Evolutionary conservation across 163 green algal genomes (phyloP).

Genomic region (Dunaliella salina): DNA sequence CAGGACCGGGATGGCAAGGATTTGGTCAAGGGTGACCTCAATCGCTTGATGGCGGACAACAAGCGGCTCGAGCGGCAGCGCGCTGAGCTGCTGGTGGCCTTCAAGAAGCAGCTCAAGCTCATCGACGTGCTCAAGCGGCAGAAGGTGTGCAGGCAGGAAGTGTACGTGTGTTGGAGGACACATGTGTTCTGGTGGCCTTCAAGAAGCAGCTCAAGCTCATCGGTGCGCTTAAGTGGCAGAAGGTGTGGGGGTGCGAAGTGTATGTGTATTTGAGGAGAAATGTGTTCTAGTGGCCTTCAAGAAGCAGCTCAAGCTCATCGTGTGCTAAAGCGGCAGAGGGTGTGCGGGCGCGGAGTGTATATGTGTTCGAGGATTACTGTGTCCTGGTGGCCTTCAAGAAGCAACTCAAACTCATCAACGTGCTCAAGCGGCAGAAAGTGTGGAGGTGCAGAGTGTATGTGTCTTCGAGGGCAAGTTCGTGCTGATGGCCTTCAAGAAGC

Average conservation of each 20-base stretch:
- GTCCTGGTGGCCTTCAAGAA: conserved; percentile 78
- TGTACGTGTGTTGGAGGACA: too few relatives aligned
- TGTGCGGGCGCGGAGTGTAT: too few relatives aligned
- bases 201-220: conserved; percentile 83
- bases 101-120: conserved; percentile 81
- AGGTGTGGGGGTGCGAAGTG: too few relatives aligned
- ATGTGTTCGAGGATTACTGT: too few relatives aligned
- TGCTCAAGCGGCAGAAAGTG: conserved; percentile 73
- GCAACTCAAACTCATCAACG: conserved; percentile 78
- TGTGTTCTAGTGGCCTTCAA: too few relatives aligned
- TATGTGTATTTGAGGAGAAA: too few relatives aligned
- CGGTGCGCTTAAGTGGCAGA: conserved; percentile 77
- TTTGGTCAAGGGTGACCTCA: conserved; percentile 47
- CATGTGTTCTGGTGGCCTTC: too few relatives aligned
- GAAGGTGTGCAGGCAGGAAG: conserved; percentile 30
- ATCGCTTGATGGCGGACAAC: conserved; percentile 54
- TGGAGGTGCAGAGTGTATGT: too few relatives aligned
- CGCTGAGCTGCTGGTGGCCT: conserved; percentile 66
- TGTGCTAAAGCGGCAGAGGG: conserved; percentile 75
- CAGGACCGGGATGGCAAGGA: conserved; percentile 52
- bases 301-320: conserved; percentile 83
- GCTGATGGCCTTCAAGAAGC: too few relatives aligned
- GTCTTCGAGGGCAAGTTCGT: too few relatives aligned
- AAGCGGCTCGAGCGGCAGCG: conserved; percentile 71
- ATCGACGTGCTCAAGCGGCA: conserved; percentile 81